Base-by-base conservation (phyloP, 108 stramenopile genomes). In the Licmophora abbreviata region DNA sequence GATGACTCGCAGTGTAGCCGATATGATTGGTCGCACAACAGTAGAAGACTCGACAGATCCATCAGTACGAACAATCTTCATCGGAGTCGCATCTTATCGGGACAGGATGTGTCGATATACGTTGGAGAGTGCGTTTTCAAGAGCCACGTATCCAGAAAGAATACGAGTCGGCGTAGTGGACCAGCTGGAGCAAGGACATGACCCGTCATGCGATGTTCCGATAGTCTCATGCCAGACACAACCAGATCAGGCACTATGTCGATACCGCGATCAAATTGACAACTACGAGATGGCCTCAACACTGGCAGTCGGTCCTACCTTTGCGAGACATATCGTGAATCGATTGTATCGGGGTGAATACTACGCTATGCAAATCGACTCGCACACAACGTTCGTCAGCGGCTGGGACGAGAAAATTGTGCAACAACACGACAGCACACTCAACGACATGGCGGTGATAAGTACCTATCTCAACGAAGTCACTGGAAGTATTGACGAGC, bases 341-440 rank as follows among this genome's bases (percentile, higher is more conserved):
- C 71, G 93, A 12, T 58, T 88, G 43, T 93, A 93, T 53, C 68
- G 85, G 45, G 94, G 92, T 6, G 94, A 98, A 75, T 93, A 90
- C 49, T 98, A 89, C 70, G 94, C 92, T 23, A 85, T 98, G 83
- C 94, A 95, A 66, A 60, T 79, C 10, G 95, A 96, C 70, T 74
- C 87, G 24, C 97, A 98, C 64, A 89, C 93, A 27, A 76, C 79
- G 28, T 94, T 94, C 57, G 83, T 88, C 26, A 24, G 66, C 24
- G 59, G 76, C 38, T 98, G 97, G 97, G 97, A 98, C 43, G 51
- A 44, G 17, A 63, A 76, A 32, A 83, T 96, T 37, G 69, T 94
- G 25, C 29, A 63, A 2, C 92, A 94, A 59, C 90, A 85, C 80
- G 34, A 70, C 29, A 43, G 44, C 23, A 88, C 93, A 0, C 53